Base-by-base conservation (phyloP, 306 rosid species). In the Abrus precatorius region DNA sequence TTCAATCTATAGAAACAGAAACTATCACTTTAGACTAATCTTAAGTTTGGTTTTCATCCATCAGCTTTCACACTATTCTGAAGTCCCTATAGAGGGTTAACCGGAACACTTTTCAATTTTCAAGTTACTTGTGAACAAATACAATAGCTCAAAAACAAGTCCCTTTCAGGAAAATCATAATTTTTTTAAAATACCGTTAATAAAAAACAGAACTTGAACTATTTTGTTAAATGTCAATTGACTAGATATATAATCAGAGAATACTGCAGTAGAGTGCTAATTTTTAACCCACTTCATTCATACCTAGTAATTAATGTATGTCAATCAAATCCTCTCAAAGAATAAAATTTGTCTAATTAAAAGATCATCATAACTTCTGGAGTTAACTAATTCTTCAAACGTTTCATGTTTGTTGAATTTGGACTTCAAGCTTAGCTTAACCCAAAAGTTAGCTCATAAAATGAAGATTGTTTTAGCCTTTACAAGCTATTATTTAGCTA, bases 81-180 rank as follows among this genome's bases (percentile, higher is more conserved):
- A 44, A 67, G 55, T 49, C 13, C 47, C 57, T 11, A 30, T 6
- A 70, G 32, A 50, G 7, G 36, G 8, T 20, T 6, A 14, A 34
- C 36, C 48, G 27, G 40, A 67, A 67, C 55, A 44, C 30, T 29
- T 33, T 28, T 29, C 41, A 34, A 20, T 38, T 52, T 50, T 72
- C 27, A 68, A 28, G 30, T 68, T 68, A 45, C 55, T 40, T 9
- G 7, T 27, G 27, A 44, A 45, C 9, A 36, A 66, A 43, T 9
- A 45, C 2, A 38, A 68, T 20, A 54, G 38, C 64, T 72, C 63
- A 72, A 27, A 20, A 1, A n/a, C 61, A 49, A 30, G 44, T 20
- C 9, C 64, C 49, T 49, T 69, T 14, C 63, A 72, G 49, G 33
- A 71, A 71, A 50, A 52, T 34, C 43, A 68, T 68, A 69, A 5